phyloP scores from a whole-genome alignment of 495 filamentous ascomycete genomes.

The Aspergillus coremiiformis region DNA sequence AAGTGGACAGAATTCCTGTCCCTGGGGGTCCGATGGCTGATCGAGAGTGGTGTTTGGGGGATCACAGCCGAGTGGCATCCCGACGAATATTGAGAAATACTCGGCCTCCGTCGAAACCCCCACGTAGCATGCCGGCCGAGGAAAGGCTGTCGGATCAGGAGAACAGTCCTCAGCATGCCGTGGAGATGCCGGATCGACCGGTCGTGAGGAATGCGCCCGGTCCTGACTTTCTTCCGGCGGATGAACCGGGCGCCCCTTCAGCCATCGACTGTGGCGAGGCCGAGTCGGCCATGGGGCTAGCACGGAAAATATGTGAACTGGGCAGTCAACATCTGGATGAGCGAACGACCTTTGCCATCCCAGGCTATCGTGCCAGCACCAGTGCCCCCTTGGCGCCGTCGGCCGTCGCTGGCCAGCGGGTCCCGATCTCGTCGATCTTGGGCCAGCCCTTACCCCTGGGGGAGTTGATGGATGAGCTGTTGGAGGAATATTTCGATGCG shows the following conservation, averaged over 20 bases:
- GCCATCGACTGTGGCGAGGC: conserved; percentile 17
- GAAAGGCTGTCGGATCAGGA: neutral
- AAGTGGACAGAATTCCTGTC: neutral
- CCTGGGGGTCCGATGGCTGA: neutral
- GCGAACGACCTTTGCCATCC: conserved; percentile 25
- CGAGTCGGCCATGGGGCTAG: conserved; percentile 22
- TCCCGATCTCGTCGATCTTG: conserved; percentile 17
- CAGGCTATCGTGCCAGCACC: conserved; percentile 18
- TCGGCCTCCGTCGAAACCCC: neutral
- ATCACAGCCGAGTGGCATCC: neutral
- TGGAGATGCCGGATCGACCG: neutral
- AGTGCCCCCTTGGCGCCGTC: neutral
- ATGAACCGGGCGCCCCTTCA: neutral
- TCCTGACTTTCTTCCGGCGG: neutral
- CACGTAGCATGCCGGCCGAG: neutral
- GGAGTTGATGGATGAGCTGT: conserved; percentile 11
- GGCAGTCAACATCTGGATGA: conserved; percentile 19
- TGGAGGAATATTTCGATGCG: conserved; percentile 28
- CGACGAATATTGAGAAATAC: neutral
- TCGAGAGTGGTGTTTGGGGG: neutral
- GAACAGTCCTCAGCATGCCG: neutral
- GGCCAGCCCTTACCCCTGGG: conserved; percentile 17
- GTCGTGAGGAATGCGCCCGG: neutral
- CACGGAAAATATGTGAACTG: conserved; percentile 20
- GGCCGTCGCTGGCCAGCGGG: conserved; percentile 1